Evolutionary conservation across 2,329 filamentous ascomycete genomes (phyloP).

Genomic region (Paecilomyces niveus): DNA sequence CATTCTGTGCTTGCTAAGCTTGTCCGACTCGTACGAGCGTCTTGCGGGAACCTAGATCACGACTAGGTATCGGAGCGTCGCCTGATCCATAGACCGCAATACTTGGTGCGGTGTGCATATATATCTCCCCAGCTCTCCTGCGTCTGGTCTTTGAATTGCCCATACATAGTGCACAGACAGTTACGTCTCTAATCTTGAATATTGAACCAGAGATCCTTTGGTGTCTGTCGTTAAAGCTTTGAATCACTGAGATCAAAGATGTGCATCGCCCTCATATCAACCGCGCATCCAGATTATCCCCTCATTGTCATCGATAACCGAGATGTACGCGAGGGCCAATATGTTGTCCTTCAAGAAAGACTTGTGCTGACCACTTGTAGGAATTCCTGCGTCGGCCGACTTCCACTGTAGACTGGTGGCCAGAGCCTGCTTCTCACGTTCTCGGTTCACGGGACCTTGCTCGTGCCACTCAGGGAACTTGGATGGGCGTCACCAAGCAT

Average conservation of each 20-base stretch:
- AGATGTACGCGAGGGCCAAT: slow-evolving; percentile 47
- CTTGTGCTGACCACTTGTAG: slow-evolving; percentile 25
- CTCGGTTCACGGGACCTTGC: slow-evolving; percentile 57
- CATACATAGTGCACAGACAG: background rate
- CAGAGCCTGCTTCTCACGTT: slow-evolving; percentile 46
- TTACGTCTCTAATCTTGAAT: background rate
- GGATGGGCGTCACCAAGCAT: slow-evolving; percentile 56
- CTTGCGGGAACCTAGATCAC: background rate
- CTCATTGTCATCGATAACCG: slow-evolving; percentile 72
- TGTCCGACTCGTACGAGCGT: background rate
- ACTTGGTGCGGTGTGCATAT: background rate
- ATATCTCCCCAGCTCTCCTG: background rate
- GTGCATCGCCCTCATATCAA: slow-evolving; percentile 73
- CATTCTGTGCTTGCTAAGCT: background rate
- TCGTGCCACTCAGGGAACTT: slow-evolving; percentile 54
- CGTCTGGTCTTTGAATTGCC: background rate
- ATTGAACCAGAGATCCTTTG: background rate
- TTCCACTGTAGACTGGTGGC: slow-evolving; percentile 54
- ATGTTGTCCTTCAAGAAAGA: background rate
- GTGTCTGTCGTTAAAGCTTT: background rate
- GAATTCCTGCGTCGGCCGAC: slow-evolving; percentile 59
- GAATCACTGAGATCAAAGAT: slow-evolving; percentile 39
- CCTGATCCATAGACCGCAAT: background rate
- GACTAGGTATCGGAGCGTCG: background rate
- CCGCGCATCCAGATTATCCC: slow-evolving; percentile 66